Evolutionary conservation across 768 basidiomycete species (phyloP), one percentile per base, ranked within the genome.

Genomic region (Serendipita sp.): DNA sequence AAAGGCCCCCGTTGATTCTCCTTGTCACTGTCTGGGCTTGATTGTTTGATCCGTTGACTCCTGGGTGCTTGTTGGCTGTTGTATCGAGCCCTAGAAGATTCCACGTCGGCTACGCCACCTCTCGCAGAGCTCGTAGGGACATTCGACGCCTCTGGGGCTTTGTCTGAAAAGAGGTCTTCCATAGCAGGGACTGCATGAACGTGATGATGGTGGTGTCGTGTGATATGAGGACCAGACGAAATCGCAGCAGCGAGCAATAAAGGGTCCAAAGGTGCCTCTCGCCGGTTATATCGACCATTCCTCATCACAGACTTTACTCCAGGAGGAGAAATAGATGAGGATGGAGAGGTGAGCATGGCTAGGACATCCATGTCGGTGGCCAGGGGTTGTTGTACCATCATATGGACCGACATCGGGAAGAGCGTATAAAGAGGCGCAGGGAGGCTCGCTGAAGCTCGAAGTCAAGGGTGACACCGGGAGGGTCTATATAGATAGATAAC

Each of bases 151-250:
- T 81, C 75, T 71, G 78, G 77, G 34, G 81, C 78, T 0, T 79
- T 80, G 69, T 87, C 86, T 36, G 56, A 2, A 10, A 60, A n/a
- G 8, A 32, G 28, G 7, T 35, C 56, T 10, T 60, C 56, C 32
- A n/a, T 35, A 28, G 18, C 56, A 8, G 18, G 28, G 10, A 60
- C 34, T 11, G 56, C 8, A 23, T 60, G 56, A n/a, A 28, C 23
- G 72, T 94, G 91, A 58, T 85, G 81, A 70, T 88, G 89, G 72
- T 94, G 91, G 70, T 92, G 89, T 51, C 89, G 80, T 44, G 91
- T 92, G 64, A 88, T 79, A 67, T 89, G 82, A 8, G 88, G 86
- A 3, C 84, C 85, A 0, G 87, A 85, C 0, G 87, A 84, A 8
- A 81, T 79, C 3, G 84, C 88, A 0, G 86, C 86, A 34, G 88